These are phyloP conservation scores for Claviceps arundinis DNA, from an alignment of 2,329 filamentous ascomycete genomes.

Conservation along the genomic window DNA sequence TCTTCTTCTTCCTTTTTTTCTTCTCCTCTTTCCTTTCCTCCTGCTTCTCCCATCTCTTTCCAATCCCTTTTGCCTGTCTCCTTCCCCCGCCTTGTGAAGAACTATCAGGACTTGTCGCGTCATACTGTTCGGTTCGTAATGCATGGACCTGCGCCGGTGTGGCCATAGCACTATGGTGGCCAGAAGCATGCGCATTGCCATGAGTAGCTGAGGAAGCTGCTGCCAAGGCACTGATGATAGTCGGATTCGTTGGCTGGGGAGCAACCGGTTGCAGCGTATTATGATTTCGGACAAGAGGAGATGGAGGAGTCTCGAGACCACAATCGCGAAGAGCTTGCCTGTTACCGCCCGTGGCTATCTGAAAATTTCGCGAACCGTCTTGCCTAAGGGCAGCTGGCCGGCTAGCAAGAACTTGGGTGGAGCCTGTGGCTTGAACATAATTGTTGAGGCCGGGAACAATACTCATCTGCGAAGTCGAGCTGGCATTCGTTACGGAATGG, in stretches of 20 bases:
- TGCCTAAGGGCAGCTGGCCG: conserved; percentile 22
- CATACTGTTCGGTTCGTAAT: conserved; percentile 35
- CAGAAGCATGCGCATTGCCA: neutral
- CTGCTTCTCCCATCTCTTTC: conserved; percentile 36
- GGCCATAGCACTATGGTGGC: conserved; percentile 7
- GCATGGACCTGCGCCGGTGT: conserved; percentile 42
- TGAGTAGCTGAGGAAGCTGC: conserved; percentile 2
- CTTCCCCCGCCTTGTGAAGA: conserved; percentile 41
- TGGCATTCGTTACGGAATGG: conserved; percentile 3
- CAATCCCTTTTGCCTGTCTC: conserved; percentile 28
- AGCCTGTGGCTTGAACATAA: conserved; percentile 10
- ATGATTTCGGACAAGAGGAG: conserved; percentile 58
- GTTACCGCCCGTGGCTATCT: conserved; percentile 6
- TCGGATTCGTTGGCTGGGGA: conserved; percentile 60
- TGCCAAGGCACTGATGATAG: conserved; percentile 33
- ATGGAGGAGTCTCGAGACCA: conserved; percentile 26
- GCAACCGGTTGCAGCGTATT: conserved; percentile 62
- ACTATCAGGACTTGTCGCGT: conserved; percentile 44
- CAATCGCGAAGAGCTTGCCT: conserved; percentile 11
- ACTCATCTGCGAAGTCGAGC: conserved; percentile 7
- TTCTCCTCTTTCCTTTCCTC: conserved; percentile 31
- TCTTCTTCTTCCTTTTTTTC: conserved; percentile 34
- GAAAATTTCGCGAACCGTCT: conserved; percentile 18
- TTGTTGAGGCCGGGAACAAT: conserved; percentile 21
- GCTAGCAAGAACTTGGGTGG: conserved; percentile 17